Evolutionary conservation across 371 early-diverging fungal genomes (phyloP), one percentile per base, ranked within the genome.

Genomic region (Zychaea mexicana): DNA sequence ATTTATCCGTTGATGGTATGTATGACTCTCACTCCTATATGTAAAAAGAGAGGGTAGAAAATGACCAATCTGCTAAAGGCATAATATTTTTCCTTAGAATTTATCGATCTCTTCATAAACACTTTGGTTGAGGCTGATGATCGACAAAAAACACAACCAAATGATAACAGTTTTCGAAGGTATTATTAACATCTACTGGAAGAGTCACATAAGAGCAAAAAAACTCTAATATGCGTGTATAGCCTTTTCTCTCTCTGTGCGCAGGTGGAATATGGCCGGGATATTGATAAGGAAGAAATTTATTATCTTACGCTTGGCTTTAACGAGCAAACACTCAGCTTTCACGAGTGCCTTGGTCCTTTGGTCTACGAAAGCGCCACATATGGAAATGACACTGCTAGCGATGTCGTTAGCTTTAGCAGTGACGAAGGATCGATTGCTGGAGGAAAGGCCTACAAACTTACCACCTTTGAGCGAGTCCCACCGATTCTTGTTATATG

Each of bases 271-370:
- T 31, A 68, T 30, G 57, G 61, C 12, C 26, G 31, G 4, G 60
- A 68, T 15, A 19, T 32, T 5, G 67, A 66, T 9, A 32, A 33
- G 1, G 68, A 72, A 45, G 68, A 72, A 54, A 42, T 70, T 24
- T 63, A 15, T 30, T 70, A 63, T 45, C 56, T 70, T 28, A 52
- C 65, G 15, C 33, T 80, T 24, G 65, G 62, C 22, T 61, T 60
- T 15, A 68, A 69, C 21, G 54, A 65, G 2, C 53, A 57, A 12
- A 56, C 61, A 47, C 47, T 60, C 19, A 72, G 69, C 3, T 75
- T 81, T 39, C 71, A 81, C 28, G 74, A 61, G 15, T 78, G 79
- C 28, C 67, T 81, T 6, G 77, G 73, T 31, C 82, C 82, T 3
- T 59, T 78, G 4, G 68, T 81, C 0, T 81, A 68, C 52, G 77